Evolutionary conservation across 164 flowering plant species (phyloP).

Genomic region (Annona squamosa): DNA sequence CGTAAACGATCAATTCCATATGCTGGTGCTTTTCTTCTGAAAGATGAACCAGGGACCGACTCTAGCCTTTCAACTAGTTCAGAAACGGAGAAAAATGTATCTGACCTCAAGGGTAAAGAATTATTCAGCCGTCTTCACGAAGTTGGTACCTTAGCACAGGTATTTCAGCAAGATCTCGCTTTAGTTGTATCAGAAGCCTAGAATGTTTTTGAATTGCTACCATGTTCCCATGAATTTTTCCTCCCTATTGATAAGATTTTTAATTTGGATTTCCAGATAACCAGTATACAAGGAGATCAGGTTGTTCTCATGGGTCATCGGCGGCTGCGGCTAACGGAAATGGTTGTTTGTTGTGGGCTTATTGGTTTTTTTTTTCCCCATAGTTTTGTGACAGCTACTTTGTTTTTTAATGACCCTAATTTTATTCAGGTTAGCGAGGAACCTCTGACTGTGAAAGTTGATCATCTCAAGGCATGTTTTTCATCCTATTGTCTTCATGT

Average conservation of each 20-base stretch:
- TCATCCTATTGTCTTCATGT: background rate
- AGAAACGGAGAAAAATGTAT: constrained; percentile 55
- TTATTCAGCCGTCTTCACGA: constrained; percentile 83
- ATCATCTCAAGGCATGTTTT: constrained; percentile 78
- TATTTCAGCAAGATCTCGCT: constrained; percentile 13
- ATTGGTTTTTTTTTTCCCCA: background rate
- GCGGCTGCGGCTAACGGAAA: constrained; percentile 86
- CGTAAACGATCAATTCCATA: constrained; percentile 81
- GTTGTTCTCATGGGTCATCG: constrained; percentile 87
- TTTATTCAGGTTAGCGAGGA: constrained; percentile 75
- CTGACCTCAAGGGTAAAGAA: constrained; percentile 79
- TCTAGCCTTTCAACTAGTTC: constrained; percentile 38
- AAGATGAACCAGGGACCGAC: constrained; percentile 76
- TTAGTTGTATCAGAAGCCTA: background rate
- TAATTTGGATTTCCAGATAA: constrained; percentile 42
- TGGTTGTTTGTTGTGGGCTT: constrained; percentile 42
- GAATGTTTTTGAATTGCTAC: background rate
- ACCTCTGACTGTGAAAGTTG: constrained; percentile 96
- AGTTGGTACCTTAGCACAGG: constrained; percentile 98
- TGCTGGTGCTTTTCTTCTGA: constrained; percentile 93
- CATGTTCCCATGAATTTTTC: background rate
- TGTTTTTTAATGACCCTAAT: background rate
- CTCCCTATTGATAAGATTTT: background rate
- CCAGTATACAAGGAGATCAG: constrained; percentile 87
- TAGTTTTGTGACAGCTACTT: background rate